Conservation (phyloP, 208 protist species). For the Herpetomonas tarakana region DNA sequence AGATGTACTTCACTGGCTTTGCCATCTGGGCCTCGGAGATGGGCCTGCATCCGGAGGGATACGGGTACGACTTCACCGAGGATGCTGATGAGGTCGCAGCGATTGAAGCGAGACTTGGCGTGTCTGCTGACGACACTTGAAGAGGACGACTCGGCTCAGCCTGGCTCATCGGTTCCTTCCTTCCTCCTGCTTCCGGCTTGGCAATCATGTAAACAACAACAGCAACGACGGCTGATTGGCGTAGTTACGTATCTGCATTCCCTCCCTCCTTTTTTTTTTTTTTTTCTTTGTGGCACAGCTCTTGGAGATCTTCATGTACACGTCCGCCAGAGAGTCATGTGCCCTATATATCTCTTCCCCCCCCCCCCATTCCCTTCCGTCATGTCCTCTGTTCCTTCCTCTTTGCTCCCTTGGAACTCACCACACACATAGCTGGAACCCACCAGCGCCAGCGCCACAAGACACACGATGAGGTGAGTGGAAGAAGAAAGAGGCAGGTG, state of each 20-base stretch:
- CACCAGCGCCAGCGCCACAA: too few species aligned
- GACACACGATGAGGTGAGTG: too few species aligned
- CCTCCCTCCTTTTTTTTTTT: conserved; percentile 20
- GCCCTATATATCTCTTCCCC: conserved; percentile 6
- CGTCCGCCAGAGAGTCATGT: too few species aligned
- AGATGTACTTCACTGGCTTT: conserved; percentile 27
- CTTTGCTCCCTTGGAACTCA: too few species aligned
- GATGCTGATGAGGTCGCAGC: conserved; percentile 12
- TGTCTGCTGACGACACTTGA: too few species aligned
- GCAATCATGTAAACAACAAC: background rate
- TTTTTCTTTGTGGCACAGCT: conserved; percentile 10
- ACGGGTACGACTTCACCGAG: conserved; percentile 24
- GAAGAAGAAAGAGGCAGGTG: too few species aligned
- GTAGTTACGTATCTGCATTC: conserved; percentile 1
- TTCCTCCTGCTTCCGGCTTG: background rate
- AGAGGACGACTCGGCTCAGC: conserved; percentile 13
- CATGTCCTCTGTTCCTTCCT: too few species aligned
- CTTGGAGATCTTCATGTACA: conserved; percentile 9
- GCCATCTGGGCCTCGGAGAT: conserved; percentile 24
- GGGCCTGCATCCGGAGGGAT: conserved; percentile 18
- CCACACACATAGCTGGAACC: too few species aligned
- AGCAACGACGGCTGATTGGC: background rate
- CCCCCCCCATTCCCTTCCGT: conserved; percentile 13
- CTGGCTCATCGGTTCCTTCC: background rate
- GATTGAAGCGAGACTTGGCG: conserved; percentile 10